phyloP scores from a whole-genome alignment of 2,329 filamentous ascomycete genomes.

The Colletotrichum acutatum region DNA sequence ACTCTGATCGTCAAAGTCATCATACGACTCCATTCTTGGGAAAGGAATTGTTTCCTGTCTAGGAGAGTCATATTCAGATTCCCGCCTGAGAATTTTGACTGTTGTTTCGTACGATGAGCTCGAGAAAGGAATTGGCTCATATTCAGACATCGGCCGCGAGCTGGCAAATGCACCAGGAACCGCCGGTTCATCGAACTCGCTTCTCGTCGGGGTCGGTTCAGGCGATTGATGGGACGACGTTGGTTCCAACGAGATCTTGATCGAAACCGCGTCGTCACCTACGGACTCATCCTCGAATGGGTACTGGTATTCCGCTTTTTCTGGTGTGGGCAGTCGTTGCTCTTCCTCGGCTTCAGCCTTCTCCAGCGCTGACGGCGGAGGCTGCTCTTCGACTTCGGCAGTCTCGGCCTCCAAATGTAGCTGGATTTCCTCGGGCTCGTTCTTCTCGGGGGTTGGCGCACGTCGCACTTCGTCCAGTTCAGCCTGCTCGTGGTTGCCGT shows the following conservation, averaged over 20 bases:
- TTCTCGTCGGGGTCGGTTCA: slow-evolving; percentile 41
- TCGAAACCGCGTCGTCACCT: slow-evolving; percentile 50
- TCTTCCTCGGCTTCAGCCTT: slow-evolving; percentile 30
- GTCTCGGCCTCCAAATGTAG: background rate
- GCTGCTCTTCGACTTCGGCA: background rate
- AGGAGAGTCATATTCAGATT: slow-evolving; percentile 47
- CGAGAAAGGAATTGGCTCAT: slow-evolving; percentile 53
- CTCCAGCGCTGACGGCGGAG: background rate
- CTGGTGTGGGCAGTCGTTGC: slow-evolving; percentile 36
- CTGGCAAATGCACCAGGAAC: slow-evolving; percentile 45
- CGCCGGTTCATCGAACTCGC: slow-evolving; percentile 40
- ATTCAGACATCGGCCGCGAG: slow-evolving; percentile 40
- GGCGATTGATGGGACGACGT: slow-evolving; percentile 39
- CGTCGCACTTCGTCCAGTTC: slow-evolving; percentile 36
- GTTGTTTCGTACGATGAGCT: slow-evolving; percentile 56
- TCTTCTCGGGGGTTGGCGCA: background rate
- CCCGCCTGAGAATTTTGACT: slow-evolving; percentile 61
- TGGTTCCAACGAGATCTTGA: slow-evolving; percentile 54
- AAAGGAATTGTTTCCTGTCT: slow-evolving; percentile 45
- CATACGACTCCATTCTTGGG: slow-evolving; percentile 47
- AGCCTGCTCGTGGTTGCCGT: slow-evolving; percentile 24
- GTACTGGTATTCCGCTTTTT: slow-evolving; percentile 58
- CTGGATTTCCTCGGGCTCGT: background rate
- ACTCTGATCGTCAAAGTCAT: slow-evolving; percentile 53
- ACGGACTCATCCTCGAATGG: slow-evolving; percentile 59